A percentile compares a stretch with the other conserved stretches of the same genome.
phyloP scores from a whole-genome alignment of 345 rosid genomes.

The Eucalyptus paniculata region DNA sequence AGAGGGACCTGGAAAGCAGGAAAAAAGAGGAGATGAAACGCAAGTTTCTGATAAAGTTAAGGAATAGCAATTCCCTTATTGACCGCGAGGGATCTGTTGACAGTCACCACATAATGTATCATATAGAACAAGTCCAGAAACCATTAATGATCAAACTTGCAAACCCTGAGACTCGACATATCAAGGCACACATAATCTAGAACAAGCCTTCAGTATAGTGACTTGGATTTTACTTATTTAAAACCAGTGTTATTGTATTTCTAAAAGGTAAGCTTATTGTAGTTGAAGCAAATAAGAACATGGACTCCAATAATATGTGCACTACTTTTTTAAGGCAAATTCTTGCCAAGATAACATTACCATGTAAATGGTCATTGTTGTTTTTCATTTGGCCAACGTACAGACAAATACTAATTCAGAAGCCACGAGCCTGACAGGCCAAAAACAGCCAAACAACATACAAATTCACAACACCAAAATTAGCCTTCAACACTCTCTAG shows the following conservation, averaged over 20 bases:
- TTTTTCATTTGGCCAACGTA: background rate
- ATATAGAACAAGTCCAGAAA: background rate
- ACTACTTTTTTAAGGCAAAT: background rate
- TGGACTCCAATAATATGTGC: background rate
- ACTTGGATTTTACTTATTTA: background rate
- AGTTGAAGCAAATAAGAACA: background rate
- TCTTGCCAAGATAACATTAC: background rate
- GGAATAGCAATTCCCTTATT: background rate
- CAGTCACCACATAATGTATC: background rate
- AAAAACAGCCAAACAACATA: background rate
- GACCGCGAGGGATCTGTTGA: background rate
- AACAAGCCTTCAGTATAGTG: background rate
- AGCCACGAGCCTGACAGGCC: background rate
- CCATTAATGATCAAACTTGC: background rate
- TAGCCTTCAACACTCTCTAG: background rate
- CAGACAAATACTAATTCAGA: background rate
- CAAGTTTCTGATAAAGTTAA: background rate
- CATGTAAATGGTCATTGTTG: background rate
- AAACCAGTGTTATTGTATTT: background rate
- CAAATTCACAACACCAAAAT: background rate
- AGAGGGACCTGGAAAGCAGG: slow-evolving; percentile 61
- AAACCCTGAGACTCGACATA: background rate
- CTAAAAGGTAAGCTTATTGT: background rate
- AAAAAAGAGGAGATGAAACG: background rate
- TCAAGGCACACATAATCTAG: background rate